Evolutionary conservation across 139 green algal genomes (phyloP), one percentile per base, ranked within the genome.

Genomic region (Chloropicon primus): DNA sequence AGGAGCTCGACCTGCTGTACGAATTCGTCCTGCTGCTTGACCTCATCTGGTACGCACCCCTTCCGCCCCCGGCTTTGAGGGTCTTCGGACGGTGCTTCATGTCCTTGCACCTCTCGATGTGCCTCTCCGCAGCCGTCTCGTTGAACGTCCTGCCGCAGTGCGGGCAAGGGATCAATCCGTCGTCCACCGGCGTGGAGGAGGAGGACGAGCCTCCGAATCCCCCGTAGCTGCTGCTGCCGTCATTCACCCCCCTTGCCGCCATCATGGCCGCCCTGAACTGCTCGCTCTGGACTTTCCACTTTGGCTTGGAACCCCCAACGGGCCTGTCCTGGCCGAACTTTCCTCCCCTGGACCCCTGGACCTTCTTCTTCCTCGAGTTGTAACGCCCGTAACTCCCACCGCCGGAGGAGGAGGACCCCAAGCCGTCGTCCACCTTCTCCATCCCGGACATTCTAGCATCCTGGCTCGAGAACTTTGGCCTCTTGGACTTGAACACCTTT

Each of bases 61-160:
- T 62, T 5, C 77, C 76, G 72, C 78, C 80, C 53, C 80, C 81
- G n/a, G 75, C 79, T 21, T 77, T 84, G 24, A 87, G 77, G 2
- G 24, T 54, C 2, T 3, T 81, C 2, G 87, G 85, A 79, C 89
- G 89, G 2, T 82, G 82, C n/a, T 77, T 77, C 77, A 87, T 92
- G 79, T 90, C 79, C 23, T 85, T 81, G 79, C 89, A 93, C 71
- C 88, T 86, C 1, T 86, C 87, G 71, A 93, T 91, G 74, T 93
- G 89, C 0, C 89, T 84, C 53, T 91, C 89, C 21, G 89, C 89
- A 1, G 81, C 80, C 27, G 86, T 77, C 74, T 85, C 81, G 41
- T 88, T 88, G 78, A 90, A 93, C 53, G 82, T 84, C 72, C 89
- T 84, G 72, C 87, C 87, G 76, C 88, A 92, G 83, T 92, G 80